Evolutionary conservation across 345 rosid genomes (phyloP), one percentile per base, ranked within the genome.

Genomic region (Arabidopsis suecica): DNA sequence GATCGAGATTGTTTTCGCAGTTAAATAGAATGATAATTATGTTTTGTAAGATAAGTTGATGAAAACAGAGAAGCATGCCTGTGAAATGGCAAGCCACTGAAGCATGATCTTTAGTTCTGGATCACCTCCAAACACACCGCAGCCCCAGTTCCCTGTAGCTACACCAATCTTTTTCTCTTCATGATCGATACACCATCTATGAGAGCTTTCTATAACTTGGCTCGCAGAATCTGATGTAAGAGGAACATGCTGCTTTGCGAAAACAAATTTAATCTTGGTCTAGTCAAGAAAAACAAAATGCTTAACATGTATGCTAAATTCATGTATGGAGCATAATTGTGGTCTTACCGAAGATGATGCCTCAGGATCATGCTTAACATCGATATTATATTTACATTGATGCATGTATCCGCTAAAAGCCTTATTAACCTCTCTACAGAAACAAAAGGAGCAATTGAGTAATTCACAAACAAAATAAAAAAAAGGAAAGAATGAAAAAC

Each of bases 101-200:
- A 78, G 61, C 81, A 72, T 78, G 50, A 32, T 59, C 67, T 95
- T 95, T n/a, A 95, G 68, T 74, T 90, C 89, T 44, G 98, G 94
- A 78, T 94, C 99, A 68, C 97, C 99, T 62, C 97, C 96, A 85
- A 91, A 94, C 68, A 83, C 97, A 73, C 99, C 99, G 80, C 97
- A 91, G 11, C 99, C 97, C 97, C 99, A 92, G 75, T 95, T 95
- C 50, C 99, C 97, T 0, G 97, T 92, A 7, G 83, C 99, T 58
- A 95, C 82, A 70, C 96, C 93, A 40, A 72, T 82, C 84, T 80
- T 87, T 84, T 58, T 65, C 32, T 48, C 67, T 38, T 71, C 61
- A 61, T 75, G 62, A 60, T 68, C 65, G 1, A 62, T 62, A 54
- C 80, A 69, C 51, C 9, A 41, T 37, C 69, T 22, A 33, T 50